Evolutionary conservation across 2,329 filamentous ascomycete species (phyloP), one percentile per base, ranked within the genome.

Genomic region (Curvularia lunata): DNA sequence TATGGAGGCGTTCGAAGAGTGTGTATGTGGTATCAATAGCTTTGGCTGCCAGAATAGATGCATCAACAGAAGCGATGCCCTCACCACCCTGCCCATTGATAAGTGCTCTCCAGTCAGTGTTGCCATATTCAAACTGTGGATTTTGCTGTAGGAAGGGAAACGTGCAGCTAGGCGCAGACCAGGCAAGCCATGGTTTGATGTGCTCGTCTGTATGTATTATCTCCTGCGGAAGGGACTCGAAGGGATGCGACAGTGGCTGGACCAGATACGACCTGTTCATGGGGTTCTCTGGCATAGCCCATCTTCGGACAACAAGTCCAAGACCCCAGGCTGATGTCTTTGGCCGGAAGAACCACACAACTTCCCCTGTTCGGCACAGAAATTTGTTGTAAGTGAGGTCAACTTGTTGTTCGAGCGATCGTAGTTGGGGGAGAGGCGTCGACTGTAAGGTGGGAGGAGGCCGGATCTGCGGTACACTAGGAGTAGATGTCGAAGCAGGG

Each of bases 131-230:
- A 2, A 80, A 66, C 3, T 76, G 67, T 0, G 70, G 63, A 19
- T 78, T 70, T 18, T 76, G 72, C 49, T 80, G 79, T 3, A 86
- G 69, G 9, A 65, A 72, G 13, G 69, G 62, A 54, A 81, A 78
- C 2, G 82, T 85, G 54, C 81, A 83, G n/a, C 65, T 68, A 1
- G 84, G 84, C 12, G 83, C 80, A 49, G 81, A 84, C 84, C 84
- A 86, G 1, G 84, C 83, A 27, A 86, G 77, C 84, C 84, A 86
- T 0, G 84, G 84, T 37, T 84, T 79, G 37, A 86, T 74, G 12
- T 77, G 69, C 4, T 70, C 66, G 52, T 84, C 77, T 10, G 78
- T 68, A 1, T 77, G 75, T 21, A 83, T 79, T 10, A 81, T 74
- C 43, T 81, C 77, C 4, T 75, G 66, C 25, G 72, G 64, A 10